A percentile compares a stretch with the other conserved stretches of the same genome.
phyloP scores from a whole-genome alignment of 1,284 basidiomycete genomes.

The Inonotus obliquus region DNA sequence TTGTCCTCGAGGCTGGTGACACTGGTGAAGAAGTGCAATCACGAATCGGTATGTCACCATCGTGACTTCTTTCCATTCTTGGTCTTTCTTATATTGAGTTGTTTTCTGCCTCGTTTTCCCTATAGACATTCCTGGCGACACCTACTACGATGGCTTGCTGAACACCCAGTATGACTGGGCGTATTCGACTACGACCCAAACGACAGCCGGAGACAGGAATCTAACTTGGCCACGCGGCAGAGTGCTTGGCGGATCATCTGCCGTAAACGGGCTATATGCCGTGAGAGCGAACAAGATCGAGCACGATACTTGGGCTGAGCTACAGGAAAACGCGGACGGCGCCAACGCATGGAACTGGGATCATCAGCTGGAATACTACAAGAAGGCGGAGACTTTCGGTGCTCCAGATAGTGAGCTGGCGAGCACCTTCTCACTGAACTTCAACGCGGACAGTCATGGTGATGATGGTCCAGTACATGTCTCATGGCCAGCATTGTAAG shows the following conservation, averaged over 20 bases:
- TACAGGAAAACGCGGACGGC: conserved; percentile 34
- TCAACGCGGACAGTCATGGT: conserved; percentile 38
- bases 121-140: conserved; percentile 45
- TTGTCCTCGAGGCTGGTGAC: conserved; percentile 72
- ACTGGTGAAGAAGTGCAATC: conserved; percentile 45
- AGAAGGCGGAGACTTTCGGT: conserved; percentile 45
- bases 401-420: conserved; percentile 36
- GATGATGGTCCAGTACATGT: conserved; percentile 43
- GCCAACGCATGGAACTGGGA: conserved; percentile 50
- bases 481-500: conserved; percentile 49
- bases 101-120: conserved; percentile 18
- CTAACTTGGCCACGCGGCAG: conserved; percentile 59
- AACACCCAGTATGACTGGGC: conserved; percentile 57
- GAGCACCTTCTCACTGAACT: conserved; percentile 36
- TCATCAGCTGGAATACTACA: conserved; percentile 44
- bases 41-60: conserved; percentile 32
- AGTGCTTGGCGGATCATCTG: conserved; percentile 68
- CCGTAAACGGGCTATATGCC: conserved; percentile 70
- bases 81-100: neutral
- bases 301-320: conserved; percentile 48
- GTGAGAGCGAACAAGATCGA: conserved; percentile 49
- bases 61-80: neutral
- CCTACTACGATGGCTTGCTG: conserved; percentile 47
- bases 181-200: conserved; percentile 50
- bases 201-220: conserved; percentile 32